Evolutionary conservation across 202 grass and related monocot genomes (phyloP), one percentile per base, ranked within the genome.

Genomic region (Schoenoplectus tabernaemontani): DNA sequence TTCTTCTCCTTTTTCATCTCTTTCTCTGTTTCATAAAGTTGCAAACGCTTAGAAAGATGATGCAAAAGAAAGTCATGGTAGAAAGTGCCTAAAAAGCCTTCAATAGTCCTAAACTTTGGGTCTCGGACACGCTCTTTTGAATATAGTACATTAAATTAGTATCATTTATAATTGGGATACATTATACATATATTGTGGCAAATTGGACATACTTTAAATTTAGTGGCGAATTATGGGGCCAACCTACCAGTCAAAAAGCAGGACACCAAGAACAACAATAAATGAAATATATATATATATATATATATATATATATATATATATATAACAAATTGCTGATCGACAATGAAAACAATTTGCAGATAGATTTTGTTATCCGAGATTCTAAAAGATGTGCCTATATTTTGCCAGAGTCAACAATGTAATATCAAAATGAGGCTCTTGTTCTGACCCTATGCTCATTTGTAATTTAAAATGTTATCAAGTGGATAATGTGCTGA

Each of bases 1-100:
- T 61, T 62, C 51, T 43, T 80, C n/a, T 50, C 13, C 41, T 34
- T 64, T 80, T 34, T 65, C 7, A 5, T 80, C 41, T 65, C 16
- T 47, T 48, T 60, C 47, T 64, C 44, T 80, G 78, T 80, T 80
- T 59, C 59, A 34, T 64, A 80, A 80, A 80, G 78, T 80, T 48
- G 39, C 39, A 47, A 73, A 80, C 16, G 26, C 20, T 47, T 17
- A 50, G 43, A 54, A 75, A 75, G 47, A 75, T 75, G 16, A 56
- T 56, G 28, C 71, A 75, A 56, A 36, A 54, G 7, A 10, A 53
- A 36, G 46, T 34, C 46, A 75, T 46, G 26, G 47, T 75, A 75
- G 70, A 75, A 75, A 75, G 70, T 8, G 70, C 70, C 47, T 75
- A 53, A 54, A 75, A 54, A 54, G 70, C 28, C 44, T 48, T 28